These are phyloP conservation scores for Fusarium robinianum DNA, from an alignment of 2,329 filamentous ascomycete species.

Conservation along the genomic window DNA sequence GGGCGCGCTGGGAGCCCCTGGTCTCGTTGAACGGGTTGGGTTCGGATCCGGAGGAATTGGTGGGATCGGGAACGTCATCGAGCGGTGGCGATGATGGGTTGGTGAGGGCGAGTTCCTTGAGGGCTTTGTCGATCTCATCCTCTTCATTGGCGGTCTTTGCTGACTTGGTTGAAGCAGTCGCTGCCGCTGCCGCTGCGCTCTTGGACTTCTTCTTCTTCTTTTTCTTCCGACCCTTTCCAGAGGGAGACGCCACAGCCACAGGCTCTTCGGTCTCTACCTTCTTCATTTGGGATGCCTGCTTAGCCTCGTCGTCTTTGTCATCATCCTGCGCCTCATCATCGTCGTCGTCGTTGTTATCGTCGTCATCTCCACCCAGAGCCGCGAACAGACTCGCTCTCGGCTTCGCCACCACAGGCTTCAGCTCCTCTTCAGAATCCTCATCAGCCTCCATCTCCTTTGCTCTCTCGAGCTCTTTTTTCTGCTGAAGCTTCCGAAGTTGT, in stretches of 20 bases:
- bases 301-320: slow-evolving; percentile 30
- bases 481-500: slow-evolving; percentile 57
- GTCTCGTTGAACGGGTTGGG: slow-evolving; percentile 1
- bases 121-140: slow-evolving; percentile 61
- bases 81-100: too few relatives aligned
- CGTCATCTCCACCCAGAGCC: slow-evolving; percentile 52
- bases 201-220: slow-evolving; percentile 46
- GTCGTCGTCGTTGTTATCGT: slow-evolving; percentile 45
- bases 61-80: too few relatives aligned
- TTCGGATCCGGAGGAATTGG: slow-evolving; percentile 13
- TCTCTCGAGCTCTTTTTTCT: slow-evolving; percentile 52
- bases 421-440: slow-evolving; percentile 32
- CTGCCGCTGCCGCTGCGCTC: slow-evolving; percentile 25
- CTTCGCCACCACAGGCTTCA: slow-evolving; percentile 40
- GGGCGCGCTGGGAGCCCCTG: slow-evolving; percentile 24
- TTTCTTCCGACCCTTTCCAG: slow-evolving; percentile 45
- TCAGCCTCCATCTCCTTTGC: slow-evolving; percentile 17
- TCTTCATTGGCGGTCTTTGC: slow-evolving; percentile 41
- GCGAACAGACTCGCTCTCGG: slow-evolving; percentile 56
- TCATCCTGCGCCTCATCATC: slow-evolving; percentile 42
- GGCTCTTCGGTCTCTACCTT: too few relatives aligned
- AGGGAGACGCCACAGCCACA: too few relatives aligned
- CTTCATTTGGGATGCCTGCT: too few relatives aligned
- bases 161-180: too few relatives aligned
- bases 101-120: slow-evolving; percentile 53